phyloP scores from a whole-genome alignment of 106 monocot species.

The Platanthera guangdongensis region DNA sequence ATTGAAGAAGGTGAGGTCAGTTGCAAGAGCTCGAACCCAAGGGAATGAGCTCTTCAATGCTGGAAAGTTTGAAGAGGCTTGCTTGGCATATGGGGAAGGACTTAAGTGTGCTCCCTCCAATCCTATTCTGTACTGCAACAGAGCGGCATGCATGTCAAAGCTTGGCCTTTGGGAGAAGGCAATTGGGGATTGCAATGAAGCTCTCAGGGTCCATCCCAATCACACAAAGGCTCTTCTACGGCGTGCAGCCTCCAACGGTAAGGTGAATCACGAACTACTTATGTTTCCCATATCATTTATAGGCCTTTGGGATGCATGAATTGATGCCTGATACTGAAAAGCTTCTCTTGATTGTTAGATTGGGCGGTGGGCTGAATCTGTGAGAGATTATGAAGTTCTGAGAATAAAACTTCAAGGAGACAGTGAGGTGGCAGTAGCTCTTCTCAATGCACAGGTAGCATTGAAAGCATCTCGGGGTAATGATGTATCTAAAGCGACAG shows the following conservation, averaged over 20 bases:
- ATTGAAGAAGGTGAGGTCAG: slow-evolving; percentile 33
- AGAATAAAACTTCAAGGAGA: slow-evolving; percentile 65
- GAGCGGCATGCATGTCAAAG: slow-evolving; percentile 68
- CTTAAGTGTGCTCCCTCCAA: slow-evolving; percentile 50
- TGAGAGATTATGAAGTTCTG: slow-evolving; percentile 71
- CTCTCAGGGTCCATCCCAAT: slow-evolving; percentile 48
- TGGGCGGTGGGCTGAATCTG: slow-evolving; percentile 65
- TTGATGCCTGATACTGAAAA: background rate
- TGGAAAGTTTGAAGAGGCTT: slow-evolving; percentile 52
- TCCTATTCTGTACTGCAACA: slow-evolving; percentile 61
- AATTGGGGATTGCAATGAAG: slow-evolving; percentile 64
- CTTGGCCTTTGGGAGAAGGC: slow-evolving; percentile 68
- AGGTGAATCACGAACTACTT: slow-evolving; percentile 27
- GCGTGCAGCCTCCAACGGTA: slow-evolving; percentile 65
- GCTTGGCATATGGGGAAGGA: slow-evolving; percentile 62
- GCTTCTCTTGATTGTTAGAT: slow-evolving; percentile 16
- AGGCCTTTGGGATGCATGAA: background rate
- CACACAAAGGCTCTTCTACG: slow-evolving; percentile 73
- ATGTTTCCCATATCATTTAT: background rate
- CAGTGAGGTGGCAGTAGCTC: slow-evolving; percentile 55
- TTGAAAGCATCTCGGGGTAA: slow-evolving; percentile 53
- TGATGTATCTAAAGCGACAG: slow-evolving; percentile 52
- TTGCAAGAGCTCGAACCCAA: slow-evolving; percentile 35
- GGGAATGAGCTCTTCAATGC: slow-evolving; percentile 65
- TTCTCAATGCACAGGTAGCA: slow-evolving; percentile 62